Evolutionary conservation across 2,329 filamentous ascomycete species (phyloP).

Genomic region (Drechslerella dactyloides): DNA sequence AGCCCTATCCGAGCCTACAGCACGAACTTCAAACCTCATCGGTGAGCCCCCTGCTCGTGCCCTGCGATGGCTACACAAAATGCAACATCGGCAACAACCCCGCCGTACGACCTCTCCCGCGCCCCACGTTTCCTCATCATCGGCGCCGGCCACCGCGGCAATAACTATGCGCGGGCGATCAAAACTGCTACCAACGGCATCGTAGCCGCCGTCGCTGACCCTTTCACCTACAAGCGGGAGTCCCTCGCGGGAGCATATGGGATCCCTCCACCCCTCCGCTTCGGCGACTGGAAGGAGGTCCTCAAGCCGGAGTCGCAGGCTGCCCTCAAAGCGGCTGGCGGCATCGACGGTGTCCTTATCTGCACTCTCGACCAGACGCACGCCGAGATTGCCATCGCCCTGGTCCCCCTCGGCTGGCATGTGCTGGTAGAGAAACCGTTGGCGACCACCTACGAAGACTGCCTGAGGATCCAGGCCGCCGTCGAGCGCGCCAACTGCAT

Average conservation of each 20-base stretch:
- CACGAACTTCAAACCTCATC: not conserved
- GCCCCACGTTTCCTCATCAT: slow-evolving; percentile 74
- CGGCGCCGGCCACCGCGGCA: slow-evolving; percentile 80
- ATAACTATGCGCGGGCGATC: slow-evolving; percentile 74
- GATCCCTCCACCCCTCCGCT: slow-evolving; percentile 68
- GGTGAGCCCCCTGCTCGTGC: not conserved
- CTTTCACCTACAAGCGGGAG: slow-evolving; percentile 75
- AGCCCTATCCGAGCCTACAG: slow-evolving; percentile 24
- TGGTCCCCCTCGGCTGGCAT: slow-evolving; percentile 73
- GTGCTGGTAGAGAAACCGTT: slow-evolving; percentile 96
- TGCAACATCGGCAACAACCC: slow-evolving; percentile 25
- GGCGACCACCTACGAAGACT: slow-evolving; percentile 78
- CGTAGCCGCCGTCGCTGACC: slow-evolving; percentile 81
- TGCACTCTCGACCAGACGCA: slow-evolving; percentile 89
- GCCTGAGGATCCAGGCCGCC: slow-evolving; percentile 61
- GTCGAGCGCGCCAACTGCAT: slow-evolving; percentile 60
- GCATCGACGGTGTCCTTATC: slow-evolving; percentile 68
- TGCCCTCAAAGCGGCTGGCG: slow-evolving; percentile 54
- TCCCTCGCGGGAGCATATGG: slow-evolving; percentile 71
- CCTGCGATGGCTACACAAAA: slow-evolving; percentile 15
- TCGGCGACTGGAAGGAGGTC: slow-evolving; percentile 76
- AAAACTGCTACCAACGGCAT: slow-evolving; percentile 68
- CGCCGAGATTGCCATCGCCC: slow-evolving; percentile 70
- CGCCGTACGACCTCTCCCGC: slow-evolving; percentile 34
- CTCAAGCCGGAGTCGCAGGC: slow-evolving; percentile 61